Evolutionary conservation across 2,329 filamentous ascomycete genomes (phyloP), one percentile per base, ranked within the genome.

Genomic region (Magnaporthiopsis rhizophila): DNA sequence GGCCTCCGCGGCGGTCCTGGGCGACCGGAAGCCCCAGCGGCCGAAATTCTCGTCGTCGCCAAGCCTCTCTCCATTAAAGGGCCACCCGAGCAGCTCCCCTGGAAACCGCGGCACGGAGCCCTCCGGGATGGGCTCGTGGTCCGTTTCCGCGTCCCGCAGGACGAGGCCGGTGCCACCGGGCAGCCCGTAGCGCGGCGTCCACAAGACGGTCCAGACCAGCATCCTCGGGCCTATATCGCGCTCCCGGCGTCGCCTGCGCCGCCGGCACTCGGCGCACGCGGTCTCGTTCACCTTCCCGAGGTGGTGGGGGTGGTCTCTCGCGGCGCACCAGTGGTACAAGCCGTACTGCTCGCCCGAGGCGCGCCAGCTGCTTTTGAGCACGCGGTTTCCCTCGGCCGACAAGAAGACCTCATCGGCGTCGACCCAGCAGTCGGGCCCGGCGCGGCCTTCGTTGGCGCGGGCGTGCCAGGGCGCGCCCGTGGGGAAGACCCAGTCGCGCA

Each of bases 401-500:
- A 60, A 24, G 58, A 60, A 60, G 15, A 30, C 30, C 18, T 60
- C 58, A 18, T 3, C 30, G 26, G 28, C 30, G 58, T 60, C 58
- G 18, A 60, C 15, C 58, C 18, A 24, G 38, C 38, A 30, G 28
- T 5, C 38, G 38, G 15, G 18, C 7, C 2, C 38, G 38, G 15
- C 38, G 15, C 38, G 6, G 13, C 38, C 38, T 4, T 7, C 15
- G 13, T 18, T 6, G 13, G 3, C 30, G 9, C 15, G 13, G 15
- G 4, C n/a, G 30, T 60, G 30, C 58, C 58, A 60, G 30, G 58
- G 58, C 2, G 36, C 58, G n/a, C 38, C 12, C 34, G 53, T 24
- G 18, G 60, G 60, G 60, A 61, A 61, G n/a, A 38, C 24, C 60
- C 60, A 61, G 26, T 38, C 60, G 11, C 60, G 34, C 15, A 61